phyloP scores from a whole-genome alignment of 768 basidiomycete species.

The Pholiota conissans region DNA sequence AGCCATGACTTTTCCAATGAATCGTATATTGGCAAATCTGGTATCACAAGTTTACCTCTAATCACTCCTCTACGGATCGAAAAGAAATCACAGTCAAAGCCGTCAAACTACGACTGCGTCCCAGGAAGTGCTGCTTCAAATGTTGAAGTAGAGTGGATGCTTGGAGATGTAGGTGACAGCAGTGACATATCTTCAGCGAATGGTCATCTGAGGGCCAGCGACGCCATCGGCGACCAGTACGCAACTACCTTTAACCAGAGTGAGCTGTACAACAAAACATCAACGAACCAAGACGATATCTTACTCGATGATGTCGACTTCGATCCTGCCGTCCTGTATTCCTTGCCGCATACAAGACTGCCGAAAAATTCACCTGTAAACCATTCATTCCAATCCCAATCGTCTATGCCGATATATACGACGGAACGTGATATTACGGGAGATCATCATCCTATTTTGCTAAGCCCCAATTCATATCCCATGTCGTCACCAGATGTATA shows the following conservation, averaged over 20 bases:
- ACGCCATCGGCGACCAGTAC: no score
- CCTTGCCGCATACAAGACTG: background rate
- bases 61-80: slow-evolving; percentile 24
- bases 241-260: background rate
- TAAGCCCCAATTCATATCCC: background rate
- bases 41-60: slow-evolving; percentile 6
- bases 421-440: background rate
- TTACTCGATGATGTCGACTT: background rate
- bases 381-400: background rate
- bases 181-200: background rate
- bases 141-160: background rate
- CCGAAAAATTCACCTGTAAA: background rate
- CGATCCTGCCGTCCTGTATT: background rate
- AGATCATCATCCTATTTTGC: background rate
- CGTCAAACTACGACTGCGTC: background rate
- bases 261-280: background rate
- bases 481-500: slow-evolving; percentile 1
- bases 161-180: background rate
- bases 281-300: background rate
- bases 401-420: background rate
- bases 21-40: background rate
- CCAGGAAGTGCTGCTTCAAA: background rate
- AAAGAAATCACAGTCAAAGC: slow-evolving; percentile 20
- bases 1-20: background rate
- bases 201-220: background rate